Base-by-base conservation (phyloP, 2,329 filamentous ascomycete species). In the Chlorencoelia australis region DNA sequence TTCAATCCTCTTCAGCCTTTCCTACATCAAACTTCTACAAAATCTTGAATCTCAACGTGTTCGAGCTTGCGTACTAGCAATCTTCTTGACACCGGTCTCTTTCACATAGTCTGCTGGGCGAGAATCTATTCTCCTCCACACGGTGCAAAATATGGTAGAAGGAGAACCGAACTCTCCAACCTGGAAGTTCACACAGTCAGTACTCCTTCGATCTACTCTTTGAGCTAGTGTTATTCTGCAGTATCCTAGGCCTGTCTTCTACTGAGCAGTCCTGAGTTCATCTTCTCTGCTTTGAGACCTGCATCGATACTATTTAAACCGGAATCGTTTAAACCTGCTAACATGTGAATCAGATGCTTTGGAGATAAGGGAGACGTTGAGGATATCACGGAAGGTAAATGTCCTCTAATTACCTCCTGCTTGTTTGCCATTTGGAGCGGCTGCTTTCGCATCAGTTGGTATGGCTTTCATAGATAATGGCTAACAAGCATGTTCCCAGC, bases 321-420 rank as follows among this genome's bases (percentile, higher is more conserved):
- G n/a, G n/a, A n/a, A n/a, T n/a, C n/a, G n/a, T n/a, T n/a, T n/a
- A n/a, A n/a, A n/a, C n/a, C n/a, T n/a, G 44, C 53, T 60, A 47
- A 58, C 43, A 42, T 31, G 6, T 36, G 14, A 40, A 42, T 39
- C 56, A 96, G 89, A 70, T 96, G 91, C 71, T 98, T 98, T 67
- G 91, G 91, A 64, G 91, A 98, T 69, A 98, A 98, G 68, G 91
- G 91, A 54, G 91, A 98, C 68, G 89, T 98, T 50, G 91, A 96
- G 65, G 54, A 58, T 46, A 58, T 57, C 35, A 58, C 55, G 44
- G 55, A 58, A 49, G 55, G 55, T 58, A 37, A 33, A 52, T 51
- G 19, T 19, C 11, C 10, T 21, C 13, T 20, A 10, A 7, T 3
- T 7, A 7, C 3, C 22, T 13, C 13, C 6, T n/a, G n/a, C 10